Evolutionary conservation across 768 basidiomycete species (phyloP).

Genomic region (Mycena floridula): DNA sequence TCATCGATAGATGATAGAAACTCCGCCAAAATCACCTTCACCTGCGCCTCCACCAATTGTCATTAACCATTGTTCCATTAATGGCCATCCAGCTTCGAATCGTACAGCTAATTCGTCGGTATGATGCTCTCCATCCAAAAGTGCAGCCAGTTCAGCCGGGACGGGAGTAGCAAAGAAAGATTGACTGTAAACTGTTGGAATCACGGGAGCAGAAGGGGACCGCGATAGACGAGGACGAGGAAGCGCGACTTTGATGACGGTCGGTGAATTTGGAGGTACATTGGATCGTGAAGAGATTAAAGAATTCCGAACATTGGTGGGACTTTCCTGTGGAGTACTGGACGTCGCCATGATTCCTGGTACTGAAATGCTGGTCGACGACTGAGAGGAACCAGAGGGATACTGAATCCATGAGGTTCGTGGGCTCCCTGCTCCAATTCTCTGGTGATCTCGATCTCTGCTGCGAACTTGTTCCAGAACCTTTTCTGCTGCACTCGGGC

Average conservation of each 20-base stretch:
- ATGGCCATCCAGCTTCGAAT: constrained; percentile 81
- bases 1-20: constrained; percentile 76
- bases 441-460: constrained; percentile 42
- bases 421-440: constrained; percentile 30
- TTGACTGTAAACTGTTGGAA: constrained; percentile 8
- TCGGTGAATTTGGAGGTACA: constrained; percentile 33
- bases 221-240: constrained; percentile 46
- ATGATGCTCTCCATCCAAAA: constrained; percentile 87
- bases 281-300: constrained; percentile 20
- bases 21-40: constrained; percentile 58
- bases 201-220: constrained; percentile 50
- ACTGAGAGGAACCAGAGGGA: constrained; percentile 38
- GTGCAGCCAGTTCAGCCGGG: constrained; percentile 43
- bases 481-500: constrained; percentile 63
- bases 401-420: constrained; percentile 42
- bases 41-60: constrained; percentile 48
- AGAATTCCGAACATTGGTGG: constrained; percentile 24
- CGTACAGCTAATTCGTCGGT: constrained; percentile 83
- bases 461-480: constrained; percentile 60
- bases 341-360: constrained; percentile 10
- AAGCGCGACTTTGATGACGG: constrained; percentile 17
- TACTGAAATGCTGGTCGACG: constrained; percentile 6
- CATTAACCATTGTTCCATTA: constrained; percentile 68
- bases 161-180: constrained; percentile 7
- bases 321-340: constrained; percentile 6